Evolutionary conservation across 2,329 filamentous ascomycete genomes (phyloP), one percentile per base, ranked within the genome.

Genomic region (Aspergillus awamori): DNA sequence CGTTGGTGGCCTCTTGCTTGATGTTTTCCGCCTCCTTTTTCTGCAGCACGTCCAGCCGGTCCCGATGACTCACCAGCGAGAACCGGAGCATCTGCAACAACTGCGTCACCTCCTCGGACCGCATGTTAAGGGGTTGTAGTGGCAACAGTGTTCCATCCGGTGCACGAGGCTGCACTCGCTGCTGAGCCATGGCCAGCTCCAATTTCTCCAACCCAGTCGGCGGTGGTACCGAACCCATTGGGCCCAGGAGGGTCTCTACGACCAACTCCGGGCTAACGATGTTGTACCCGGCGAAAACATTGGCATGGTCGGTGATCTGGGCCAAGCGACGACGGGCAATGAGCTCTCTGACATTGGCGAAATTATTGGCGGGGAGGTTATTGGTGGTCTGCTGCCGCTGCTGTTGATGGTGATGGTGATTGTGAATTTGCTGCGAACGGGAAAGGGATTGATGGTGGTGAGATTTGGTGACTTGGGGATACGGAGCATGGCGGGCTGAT

Each of bases 221-320:
- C 8, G 77, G 77, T 45, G 76, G 70, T 24, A 76, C 73, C 11
- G 76, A 77, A 60, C 75, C 76, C 72, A 76, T 75, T 33, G 77
- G 75, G 4, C 77, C 77, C 65, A 80, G 63, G 49, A 80, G 70
- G 30, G 76, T 76, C 60, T 79, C 76, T 51, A 78, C 76, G 56
- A 79, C 77, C 72, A 79, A 69, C 67, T 79, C 76, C 53, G 77
- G 74, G 61, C 76, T 73, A 60, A 79, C 77, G 63, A 80, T 79
- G 49, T 69, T 77, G 62, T 79, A 79, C 48, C 77, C 77, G 59
- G 77, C 77, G 59, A 77, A 77, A 26, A 77, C 71, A 70, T 80
- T 80, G 68, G 77, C 76, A 72, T 79, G 77, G 61, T 80, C 77
- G 67, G 76, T 78, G 61, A 80, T 80, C 62, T 79, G 77, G 51